A percentile compares a stretch with the other conserved stretches of the same genome.
phyloP scores from a whole-genome alignment of 805 yeast genomes.

The Pichia phayaonensis region DNA sequence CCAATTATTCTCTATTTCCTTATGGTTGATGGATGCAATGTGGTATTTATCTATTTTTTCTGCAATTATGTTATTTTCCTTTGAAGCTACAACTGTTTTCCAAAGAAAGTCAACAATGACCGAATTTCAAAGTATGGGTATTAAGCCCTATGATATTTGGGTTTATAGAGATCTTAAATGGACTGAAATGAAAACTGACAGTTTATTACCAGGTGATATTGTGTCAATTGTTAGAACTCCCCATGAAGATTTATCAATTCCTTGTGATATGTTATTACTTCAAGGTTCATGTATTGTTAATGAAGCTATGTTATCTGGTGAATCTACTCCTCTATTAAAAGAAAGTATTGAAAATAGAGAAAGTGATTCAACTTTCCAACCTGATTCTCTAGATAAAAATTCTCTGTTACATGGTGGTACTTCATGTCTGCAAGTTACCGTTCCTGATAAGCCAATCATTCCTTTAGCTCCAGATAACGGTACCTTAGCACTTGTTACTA shows the following conservation, averaged over 20 bases:
- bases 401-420: conserved; percentile 93
- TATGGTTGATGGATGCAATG: conserved; percentile 94
- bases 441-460: conserved; percentile 43
- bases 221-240: conserved; percentile 79
- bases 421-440: conserved; percentile 83
- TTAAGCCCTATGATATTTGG: conserved; percentile 77
- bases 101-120: conserved; percentile 92
- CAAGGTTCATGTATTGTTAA: conserved; percentile 94
- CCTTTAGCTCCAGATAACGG: conserved; percentile 84
- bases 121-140: conserved; percentile 96
- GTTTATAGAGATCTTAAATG: conserved; percentile 67
- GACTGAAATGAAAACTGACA: conserved; percentile 61
- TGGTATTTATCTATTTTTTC: conserved; percentile 95
- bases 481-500: conserved; percentile 81
- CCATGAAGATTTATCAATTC: conserved; percentile 83
- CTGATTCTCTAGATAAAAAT: conserved; percentile 83
- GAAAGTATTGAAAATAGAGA: conserved; percentile 88
- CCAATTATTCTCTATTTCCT: conserved; percentile 89
- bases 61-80: conserved; percentile 82
- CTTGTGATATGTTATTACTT: conserved; percentile 82
- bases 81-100: conserved; percentile 90
- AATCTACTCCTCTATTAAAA: conserved; percentile 91
- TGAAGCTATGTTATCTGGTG: conserved; percentile 99
- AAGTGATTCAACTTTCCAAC: conserved; percentile 52
- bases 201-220: conserved; percentile 84